Conservation (phyloP, 306 rosid genomes). For the Senna tora region DNA sequence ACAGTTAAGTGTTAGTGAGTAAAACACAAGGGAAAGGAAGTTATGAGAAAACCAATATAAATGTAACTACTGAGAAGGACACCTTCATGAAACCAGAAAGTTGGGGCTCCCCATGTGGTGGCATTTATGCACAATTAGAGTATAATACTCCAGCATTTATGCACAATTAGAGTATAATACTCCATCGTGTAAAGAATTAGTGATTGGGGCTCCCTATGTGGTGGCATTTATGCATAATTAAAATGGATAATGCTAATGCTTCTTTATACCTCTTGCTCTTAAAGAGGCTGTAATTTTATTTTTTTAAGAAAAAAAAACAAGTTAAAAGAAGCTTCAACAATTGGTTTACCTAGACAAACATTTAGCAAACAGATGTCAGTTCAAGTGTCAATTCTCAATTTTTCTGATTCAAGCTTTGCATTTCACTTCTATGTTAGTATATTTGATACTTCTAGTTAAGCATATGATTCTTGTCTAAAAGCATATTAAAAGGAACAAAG, state of each 20-base stretch:
- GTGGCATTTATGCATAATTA: constrained; percentile 2
- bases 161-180: too few species aligned
- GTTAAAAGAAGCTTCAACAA: neutral
- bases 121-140: constrained; percentile 16
- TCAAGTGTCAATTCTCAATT: neutral
- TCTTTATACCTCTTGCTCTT: neutral
- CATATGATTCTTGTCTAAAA: neutral
- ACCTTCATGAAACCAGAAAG: neutral
- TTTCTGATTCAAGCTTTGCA: too few species aligned
- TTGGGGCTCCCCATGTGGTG: constrained; percentile 7
- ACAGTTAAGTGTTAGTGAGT: neutral
- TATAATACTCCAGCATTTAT: neutral
- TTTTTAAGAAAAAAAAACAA: neutral
- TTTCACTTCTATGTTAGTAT: too few species aligned
- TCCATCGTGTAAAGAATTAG: constrained; percentile 23
- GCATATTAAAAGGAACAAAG: constrained; percentile 28
- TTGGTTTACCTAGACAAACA: neutral
- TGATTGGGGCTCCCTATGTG: too few species aligned
- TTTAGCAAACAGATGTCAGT: neutral
- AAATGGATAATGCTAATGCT: neutral
- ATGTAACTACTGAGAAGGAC: constrained; percentile 5
- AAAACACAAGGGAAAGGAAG: neutral
- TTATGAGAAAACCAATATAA: neutral
- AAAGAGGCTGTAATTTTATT: neutral
- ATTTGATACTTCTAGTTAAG: too few species aligned